Evolutionary conservation across 1,139 yeast species (phyloP), one percentile per base, ranked within the genome.

Genomic region (Hemisphaericaspora subhashii): DNA sequence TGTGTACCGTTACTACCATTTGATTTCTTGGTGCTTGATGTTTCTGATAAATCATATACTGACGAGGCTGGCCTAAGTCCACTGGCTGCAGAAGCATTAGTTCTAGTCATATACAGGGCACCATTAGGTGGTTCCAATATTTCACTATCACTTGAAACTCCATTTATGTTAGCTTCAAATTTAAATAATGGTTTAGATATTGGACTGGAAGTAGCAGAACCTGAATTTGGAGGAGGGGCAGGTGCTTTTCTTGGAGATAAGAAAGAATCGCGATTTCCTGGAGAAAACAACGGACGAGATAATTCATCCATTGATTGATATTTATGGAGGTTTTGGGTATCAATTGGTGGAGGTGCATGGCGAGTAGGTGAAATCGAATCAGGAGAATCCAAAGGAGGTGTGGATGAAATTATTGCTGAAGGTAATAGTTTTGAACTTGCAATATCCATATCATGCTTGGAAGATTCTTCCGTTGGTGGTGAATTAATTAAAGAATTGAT

Each of bases 241-340:
- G 86, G 86, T 0, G 86, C 83, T 50, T 67, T 77, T 56, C 86
- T 67, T 17, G 86, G 87, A 0, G 86, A 80, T 23, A 68, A 56
- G 52, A 81, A 45, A 8, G 46, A 27, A n/a, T 34, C 42, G 14
- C 42, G 37, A 26, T 22, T 28, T 17, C 35, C 24, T 8, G 31
- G 18, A 21, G 35, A 31, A 9, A 13, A 22, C n/a, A 17, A 11
- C 27, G 37, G 40, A 18, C 22, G 43, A 27, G 57, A 53, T 10
- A 70, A 45, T 43, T 79, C 76, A 41, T 79, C 85, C 55, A 76
- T 44, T 0, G 83, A 76, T 51, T 74, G 50, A 43, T 46, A 37
- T 43, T 42, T 35, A 14, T 17, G 6, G 22, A 32, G 41, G 41
- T 31, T 25, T 3, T 12, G 5, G 10, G 39, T 5, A 5, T 12